Evolutionary conservation across 1,284 basidiomycete species (phyloP), one percentile per base, ranked within the genome.

Genomic region (Tilletia horrida): DNA sequence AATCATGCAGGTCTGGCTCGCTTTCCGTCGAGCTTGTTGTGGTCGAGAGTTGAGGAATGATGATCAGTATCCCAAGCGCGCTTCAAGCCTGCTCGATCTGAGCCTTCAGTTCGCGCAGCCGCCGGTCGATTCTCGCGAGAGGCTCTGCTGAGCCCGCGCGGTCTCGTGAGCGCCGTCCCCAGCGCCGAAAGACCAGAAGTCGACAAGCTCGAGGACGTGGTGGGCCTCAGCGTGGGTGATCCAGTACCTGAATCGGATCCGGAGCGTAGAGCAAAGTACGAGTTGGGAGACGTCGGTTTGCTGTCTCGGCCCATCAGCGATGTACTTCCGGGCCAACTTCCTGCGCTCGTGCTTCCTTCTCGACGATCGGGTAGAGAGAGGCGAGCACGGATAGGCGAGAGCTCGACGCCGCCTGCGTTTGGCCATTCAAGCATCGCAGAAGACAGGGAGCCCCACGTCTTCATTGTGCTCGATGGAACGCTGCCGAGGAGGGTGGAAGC

Each of bases 361-460:
- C 55, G 27, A 35, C 55, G 55, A 3, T 59, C 55, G 13, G 27
- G 27, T 3, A 59, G 55, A 18, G 16, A 27, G 25, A 59, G 18
- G 7, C 31, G 29, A 16, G 55, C 14, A 7, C 55, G 55, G 27
- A 59, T 59, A 4, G 55, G 55, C 55, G 55, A 59, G 16, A 59
- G 55, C 29, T 59, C 55, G 55, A 59, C 55, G 2, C 55, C 55
- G 14, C 55, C 55, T 11, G 55, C 55, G 9, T 18, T n/a, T 7
- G 55, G 55, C 55, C 55, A 59, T 13, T 59, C 55, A 7, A 59
- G 55, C 55, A 59, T 59, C 27, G 55, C 55, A 25, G 55, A 59
- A 18, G 55, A 59, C 1, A 59, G n/a, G 4, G 55, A 25, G 27
- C 55, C 55, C 55, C 55, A 59, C 27, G 55, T 31, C 55, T 59